Percentiles rank a stretch among this genome's conserved stretches.
phyloP scores from a whole-genome alignment of 345 rosid genomes.

The Diplotaxis tenuifolia region DNA sequence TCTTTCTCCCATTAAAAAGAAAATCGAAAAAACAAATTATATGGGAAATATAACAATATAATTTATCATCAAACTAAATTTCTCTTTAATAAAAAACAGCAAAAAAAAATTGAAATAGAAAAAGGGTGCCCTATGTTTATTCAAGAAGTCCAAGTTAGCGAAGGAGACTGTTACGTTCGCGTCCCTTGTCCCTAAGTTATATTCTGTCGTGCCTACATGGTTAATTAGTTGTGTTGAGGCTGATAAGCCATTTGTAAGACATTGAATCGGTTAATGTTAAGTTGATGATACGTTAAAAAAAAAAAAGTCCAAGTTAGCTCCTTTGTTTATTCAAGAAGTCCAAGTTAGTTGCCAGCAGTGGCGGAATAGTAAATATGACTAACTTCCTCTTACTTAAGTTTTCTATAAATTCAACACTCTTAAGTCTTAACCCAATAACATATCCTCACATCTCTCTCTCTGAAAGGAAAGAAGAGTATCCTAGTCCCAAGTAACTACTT shows the following conservation, averaged over 20 bases:
- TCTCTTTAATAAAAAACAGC: constrained; percentile 4
- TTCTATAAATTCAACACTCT: constrained; percentile 31
- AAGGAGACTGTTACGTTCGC: too few relatives aligned
- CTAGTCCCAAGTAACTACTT: constrained; percentile 13
- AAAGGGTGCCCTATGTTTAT: not conserved
- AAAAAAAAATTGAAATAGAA: not conserved
- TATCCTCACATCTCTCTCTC: constrained; percentile 2
- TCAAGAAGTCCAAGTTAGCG: too few relatives aligned
- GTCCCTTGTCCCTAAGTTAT: too few relatives aligned
- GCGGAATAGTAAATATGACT: constrained; percentile 23
- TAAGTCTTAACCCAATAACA: constrained; percentile 7
- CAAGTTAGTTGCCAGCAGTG: constrained; percentile 35
- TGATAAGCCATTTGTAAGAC: too few relatives aligned
- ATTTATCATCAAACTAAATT: not conserved
- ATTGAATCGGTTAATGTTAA: too few relatives aligned
- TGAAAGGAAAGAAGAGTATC: constrained; percentile 10
- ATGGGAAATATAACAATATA: not conserved
- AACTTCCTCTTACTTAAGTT: constrained; percentile 19
- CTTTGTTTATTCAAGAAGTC: constrained; percentile 14
- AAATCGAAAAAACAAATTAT: too few relatives aligned
- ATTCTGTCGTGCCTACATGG: too few relatives aligned
- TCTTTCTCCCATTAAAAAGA: not conserved
- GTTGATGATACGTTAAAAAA: too few relatives aligned
- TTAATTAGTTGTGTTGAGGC: too few relatives aligned
- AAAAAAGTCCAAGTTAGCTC: too few relatives aligned